Conservation (phyloP, 805 yeast genomes). For the Saccharomycopsis schoenii region DNA sequence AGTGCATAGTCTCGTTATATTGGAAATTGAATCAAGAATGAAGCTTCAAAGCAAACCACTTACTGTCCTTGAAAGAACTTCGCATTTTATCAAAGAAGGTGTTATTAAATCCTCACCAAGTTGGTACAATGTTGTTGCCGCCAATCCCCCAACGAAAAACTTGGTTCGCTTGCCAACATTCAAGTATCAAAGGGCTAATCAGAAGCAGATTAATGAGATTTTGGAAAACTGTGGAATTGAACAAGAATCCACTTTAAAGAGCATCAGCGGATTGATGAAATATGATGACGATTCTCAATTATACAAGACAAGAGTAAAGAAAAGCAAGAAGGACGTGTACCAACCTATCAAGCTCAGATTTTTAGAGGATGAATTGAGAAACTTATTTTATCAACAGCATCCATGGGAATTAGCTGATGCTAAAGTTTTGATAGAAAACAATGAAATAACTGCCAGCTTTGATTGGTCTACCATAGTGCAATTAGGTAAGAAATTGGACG, state of each 20-base stretch:
- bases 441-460: conserved; percentile 36
- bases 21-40: conserved; percentile 28
- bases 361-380: conserved; percentile 74
- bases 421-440: conserved; percentile 67
- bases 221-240: conserved; percentile 21
- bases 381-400: conserved; percentile 79
- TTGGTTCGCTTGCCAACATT: conserved; percentile 27
- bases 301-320: conserved; percentile 39
- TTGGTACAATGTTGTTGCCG: conserved; percentile 81
- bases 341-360: conserved; percentile 45
- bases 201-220: conserved; percentile 21
- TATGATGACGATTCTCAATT: conserved; percentile 10
- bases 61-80: conserved; percentile 69
- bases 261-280: conserved; percentile 1
- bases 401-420: conserved; percentile 98
- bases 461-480: conserved; percentile 83
- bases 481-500: conserved; percentile 65
- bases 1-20: background rate
- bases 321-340: conserved; percentile 32
- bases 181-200: background rate
- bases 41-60: conserved; percentile 71
- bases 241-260: conserved; percentile 17
- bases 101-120: conserved; percentile 65
- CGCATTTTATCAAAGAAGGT: conserved; percentile 64
- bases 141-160: conserved; percentile 68